Evolutionary conservation across 1,139 yeast species (phyloP).

Genomic region (Eremothecium cymbalariae): DNA sequence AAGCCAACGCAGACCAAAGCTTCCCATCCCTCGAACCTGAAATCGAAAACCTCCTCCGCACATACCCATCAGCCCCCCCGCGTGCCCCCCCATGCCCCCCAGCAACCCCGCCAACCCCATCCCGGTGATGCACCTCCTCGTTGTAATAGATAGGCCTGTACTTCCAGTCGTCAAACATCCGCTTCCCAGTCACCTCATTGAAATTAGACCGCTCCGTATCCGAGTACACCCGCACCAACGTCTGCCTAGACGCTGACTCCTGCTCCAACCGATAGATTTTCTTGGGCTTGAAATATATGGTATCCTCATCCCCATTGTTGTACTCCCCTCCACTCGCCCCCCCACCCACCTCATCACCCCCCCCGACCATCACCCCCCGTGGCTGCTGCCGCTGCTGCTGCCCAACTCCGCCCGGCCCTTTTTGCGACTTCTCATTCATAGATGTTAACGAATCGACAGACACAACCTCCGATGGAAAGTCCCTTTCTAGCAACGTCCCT

Average conservation of each 20-base stretch:
- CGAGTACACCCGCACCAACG: slow-evolving; percentile 44
- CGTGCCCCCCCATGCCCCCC: slow-evolving; percentile 5
- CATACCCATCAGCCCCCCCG: not conserved
- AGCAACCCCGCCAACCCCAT: slow-evolving; percentile 6
- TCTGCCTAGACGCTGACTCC: slow-evolving; percentile 15
- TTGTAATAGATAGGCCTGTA: slow-evolving; percentile 33
- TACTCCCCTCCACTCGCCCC: slow-evolving; percentile 4
- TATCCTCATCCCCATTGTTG: slow-evolving; percentile 9
- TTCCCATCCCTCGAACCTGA: not conserved
- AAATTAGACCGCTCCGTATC: slow-evolving; percentile 49
- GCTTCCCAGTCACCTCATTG: slow-evolving; percentile 41
- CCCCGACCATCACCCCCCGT: slow-evolving; percentile 4
- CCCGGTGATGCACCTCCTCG: slow-evolving; percentile 4
- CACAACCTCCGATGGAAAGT: slow-evolving; percentile 9
- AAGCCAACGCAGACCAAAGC: too few species aligned
- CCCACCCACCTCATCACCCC: slow-evolving; percentile 2
- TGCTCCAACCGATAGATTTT: slow-evolving; percentile 15
- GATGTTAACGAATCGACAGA: slow-evolving; percentile 8
- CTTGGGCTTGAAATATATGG: slow-evolving; percentile 20
- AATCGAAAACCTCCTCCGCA: slow-evolving; percentile 7
- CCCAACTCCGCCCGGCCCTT: slow-evolving; percentile 1
- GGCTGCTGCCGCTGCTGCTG: slow-evolving; percentile 1
- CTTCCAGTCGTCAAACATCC: slow-evolving; percentile 41
- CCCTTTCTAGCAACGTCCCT: slow-evolving; percentile 7
- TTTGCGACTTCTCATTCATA: slow-evolving; percentile 4